Percentiles rank a stretch among this genome's conserved stretches.
Conservation (phyloP, 148 eudicot genomes). For the Nepenthes gracilis region DNA sequence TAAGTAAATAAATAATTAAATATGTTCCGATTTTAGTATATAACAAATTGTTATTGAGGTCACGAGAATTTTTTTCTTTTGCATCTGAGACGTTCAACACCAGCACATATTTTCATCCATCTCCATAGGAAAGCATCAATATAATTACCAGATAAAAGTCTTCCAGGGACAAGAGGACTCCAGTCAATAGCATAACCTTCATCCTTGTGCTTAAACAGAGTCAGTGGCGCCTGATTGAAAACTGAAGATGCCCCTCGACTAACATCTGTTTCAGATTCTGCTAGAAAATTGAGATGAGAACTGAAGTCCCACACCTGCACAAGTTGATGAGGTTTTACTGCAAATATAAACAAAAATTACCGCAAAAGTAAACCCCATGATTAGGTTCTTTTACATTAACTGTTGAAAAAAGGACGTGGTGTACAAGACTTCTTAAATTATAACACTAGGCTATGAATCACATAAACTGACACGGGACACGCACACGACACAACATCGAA, state of each 20-base stretch:
- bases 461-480: no score
- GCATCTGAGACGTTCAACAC: no score
- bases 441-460: no score
- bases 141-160: slow-evolving; percentile 68
- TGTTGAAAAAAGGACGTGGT: no score
- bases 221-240: slow-evolving; percentile 61
- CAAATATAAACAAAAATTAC: neutral
- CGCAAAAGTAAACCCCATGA: neutral
- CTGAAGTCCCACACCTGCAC: slow-evolving; percentile 83
- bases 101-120: neutral
- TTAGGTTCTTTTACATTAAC: neutral
- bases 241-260: slow-evolving; percentile 26
- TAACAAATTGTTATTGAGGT: no score
- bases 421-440: no score
- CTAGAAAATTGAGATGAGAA: slow-evolving; percentile 62
- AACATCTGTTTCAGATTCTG: slow-evolving; percentile 42
- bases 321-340: neutral
- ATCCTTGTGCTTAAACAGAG: slow-evolving; percentile 76
- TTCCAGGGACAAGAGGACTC: slow-evolving; percentile 80
- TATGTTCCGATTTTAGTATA: no score
- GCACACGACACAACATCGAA: no score
- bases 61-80: no score
- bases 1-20: no score
- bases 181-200: slow-evolving; percentile 97
- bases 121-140: neutral